Evolutionary conservation across 1,284 basidiomycete genomes (phyloP), one percentile per base, ranked within the genome.

Genomic region (Ceratorhiza oryzae-sativae): DNA sequence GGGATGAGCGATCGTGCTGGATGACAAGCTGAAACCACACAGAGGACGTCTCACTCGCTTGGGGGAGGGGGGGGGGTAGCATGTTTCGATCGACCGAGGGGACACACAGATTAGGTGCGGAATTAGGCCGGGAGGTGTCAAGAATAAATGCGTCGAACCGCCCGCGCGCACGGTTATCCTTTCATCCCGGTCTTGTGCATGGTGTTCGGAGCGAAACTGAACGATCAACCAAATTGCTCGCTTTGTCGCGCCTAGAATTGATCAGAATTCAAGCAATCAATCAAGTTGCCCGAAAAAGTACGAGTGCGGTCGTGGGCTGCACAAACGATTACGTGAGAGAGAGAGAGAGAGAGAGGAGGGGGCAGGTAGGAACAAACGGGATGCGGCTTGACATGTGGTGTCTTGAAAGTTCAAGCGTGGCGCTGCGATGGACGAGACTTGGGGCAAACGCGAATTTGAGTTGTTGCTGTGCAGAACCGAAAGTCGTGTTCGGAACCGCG

Each of bases 161-260:
- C n/a, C n/a, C n/a, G n/a, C n/a, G n/a, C n/a, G n/a, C 13, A 39
- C 36, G 6, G 36, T 6, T 6, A 6, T n/a, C 15, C 46, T 48
- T 48, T 23, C 18, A 23, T 32, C 51, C 51, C 25, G 30, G 12
- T 34, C 13, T 39, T 39, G 8, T 39, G 8, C 36, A 39, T 39
- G 8, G 13, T 39, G 13, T 39, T 6, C 13, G 6, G n/a, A n/a
- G n/a, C n/a, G 20, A 3, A 32, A 23, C 32, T 15, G 51, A 30
- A 32, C 51, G 12, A 60, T 45, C 39, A 60, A 60, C 41, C 58
- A 42, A 60, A 45, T 60, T 45, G 45, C 20, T 36, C 23, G 15
- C 25, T 41, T 12, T 20, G 13, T n/a, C 39, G 41, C 58, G 45
- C 13, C 34, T 42, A 59, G 39, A 23, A 34, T 27, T 3, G 12